A percentile compares a stretch with the other conserved stretches of the same genome.
Evolutionary conservation across 768 basidiomycete genomes (phyloP).

Genomic region (Lentinus tigrinus): DNA sequence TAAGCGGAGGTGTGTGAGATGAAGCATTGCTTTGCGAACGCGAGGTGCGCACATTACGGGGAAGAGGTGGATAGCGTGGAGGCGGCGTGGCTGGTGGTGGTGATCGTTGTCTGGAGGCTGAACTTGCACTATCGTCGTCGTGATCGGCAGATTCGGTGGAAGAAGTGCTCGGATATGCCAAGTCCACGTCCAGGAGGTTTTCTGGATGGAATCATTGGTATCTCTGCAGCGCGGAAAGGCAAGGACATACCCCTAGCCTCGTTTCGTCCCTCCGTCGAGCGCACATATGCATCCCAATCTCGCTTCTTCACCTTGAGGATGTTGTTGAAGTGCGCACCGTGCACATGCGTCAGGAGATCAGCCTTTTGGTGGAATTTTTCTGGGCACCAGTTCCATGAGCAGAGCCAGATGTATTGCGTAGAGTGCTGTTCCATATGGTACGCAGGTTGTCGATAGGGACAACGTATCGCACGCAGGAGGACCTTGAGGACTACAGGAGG

Average conservation of each 20-base stretch:
- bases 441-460: no score
- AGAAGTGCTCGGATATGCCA: not conserved
- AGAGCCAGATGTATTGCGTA: conserved; percentile 4
- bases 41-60: not conserved
- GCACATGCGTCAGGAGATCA: conserved; percentile 9
- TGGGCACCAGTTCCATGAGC: conserved; percentile 20
- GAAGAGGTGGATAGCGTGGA: not conserved
- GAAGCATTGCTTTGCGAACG: not conserved
- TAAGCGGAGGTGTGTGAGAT: not conserved
- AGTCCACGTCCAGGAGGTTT: not conserved
- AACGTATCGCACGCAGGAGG: no score
- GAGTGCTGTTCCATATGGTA: not conserved
- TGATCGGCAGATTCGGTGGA: not conserved
- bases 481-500: no score
- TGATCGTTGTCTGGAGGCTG: not conserved
- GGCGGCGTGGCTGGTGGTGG: not conserved
- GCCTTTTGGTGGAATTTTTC: not conserved
- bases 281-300: conserved; percentile 11
- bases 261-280: conserved; percentile 9
- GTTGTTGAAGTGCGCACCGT: conserved; percentile 10
- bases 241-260: conserved; percentile 12
- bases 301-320: conserved; percentile 9
- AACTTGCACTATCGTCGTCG: not conserved
- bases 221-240: not conserved
- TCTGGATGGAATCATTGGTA: not conserved